Evolutionary conservation across 192 early-diverging fungal genomes (phyloP).

Genomic region (Mycoemilia scoparia): DNA sequence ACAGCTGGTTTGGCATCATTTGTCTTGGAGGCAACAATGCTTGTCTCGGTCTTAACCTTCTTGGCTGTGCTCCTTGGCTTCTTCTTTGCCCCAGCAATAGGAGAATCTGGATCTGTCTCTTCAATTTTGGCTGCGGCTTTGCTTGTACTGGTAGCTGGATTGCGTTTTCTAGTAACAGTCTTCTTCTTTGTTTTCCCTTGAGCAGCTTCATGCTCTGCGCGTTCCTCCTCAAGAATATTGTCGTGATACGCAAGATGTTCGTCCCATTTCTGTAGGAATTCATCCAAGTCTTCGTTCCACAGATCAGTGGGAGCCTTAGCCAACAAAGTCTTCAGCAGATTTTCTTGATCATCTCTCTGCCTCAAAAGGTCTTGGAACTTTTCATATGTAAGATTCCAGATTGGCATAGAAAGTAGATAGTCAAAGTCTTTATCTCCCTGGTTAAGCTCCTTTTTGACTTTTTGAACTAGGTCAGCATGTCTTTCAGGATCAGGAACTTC

Average conservation of each 20-base stretch:
- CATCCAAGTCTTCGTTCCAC: slow-evolving; percentile 76
- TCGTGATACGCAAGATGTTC: slow-evolving; percentile 23
- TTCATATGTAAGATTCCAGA: slow-evolving; percentile 78
- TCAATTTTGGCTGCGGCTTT: slow-evolving; percentile 12
- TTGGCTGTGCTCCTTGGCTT: slow-evolving; percentile 1
- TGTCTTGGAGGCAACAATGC: background rate
- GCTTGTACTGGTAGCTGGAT: background rate
- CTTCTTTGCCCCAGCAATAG: slow-evolving; percentile 4
- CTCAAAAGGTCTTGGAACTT: slow-evolving; percentile 62
- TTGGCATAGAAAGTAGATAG: slow-evolving; percentile 77
- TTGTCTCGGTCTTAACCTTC: slow-evolving; percentile 1
- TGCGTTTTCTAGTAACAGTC: slow-evolving; percentile 9
- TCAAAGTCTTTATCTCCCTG: too few species aligned
- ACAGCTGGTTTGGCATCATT: slow-evolving; percentile 1
- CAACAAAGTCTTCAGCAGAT: slow-evolving; percentile 45
- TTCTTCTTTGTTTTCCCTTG: slow-evolving; percentile 15
- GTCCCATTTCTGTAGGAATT: slow-evolving; percentile 70
- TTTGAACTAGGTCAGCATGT: slow-evolving; percentile 16
- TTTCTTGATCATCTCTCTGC: slow-evolving; percentile 44
- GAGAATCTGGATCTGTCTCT: slow-evolving; percentile 1
- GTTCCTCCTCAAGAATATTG: slow-evolving; percentile 18
- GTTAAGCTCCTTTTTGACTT: too few species aligned
- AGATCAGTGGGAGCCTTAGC: slow-evolving; percentile 48
- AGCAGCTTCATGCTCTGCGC: slow-evolving; percentile 9
- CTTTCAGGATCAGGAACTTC: slow-evolving; percentile 6